Conservation (phyloP, 208 protist species). For the Trichomonas vaginalis region DNA sequence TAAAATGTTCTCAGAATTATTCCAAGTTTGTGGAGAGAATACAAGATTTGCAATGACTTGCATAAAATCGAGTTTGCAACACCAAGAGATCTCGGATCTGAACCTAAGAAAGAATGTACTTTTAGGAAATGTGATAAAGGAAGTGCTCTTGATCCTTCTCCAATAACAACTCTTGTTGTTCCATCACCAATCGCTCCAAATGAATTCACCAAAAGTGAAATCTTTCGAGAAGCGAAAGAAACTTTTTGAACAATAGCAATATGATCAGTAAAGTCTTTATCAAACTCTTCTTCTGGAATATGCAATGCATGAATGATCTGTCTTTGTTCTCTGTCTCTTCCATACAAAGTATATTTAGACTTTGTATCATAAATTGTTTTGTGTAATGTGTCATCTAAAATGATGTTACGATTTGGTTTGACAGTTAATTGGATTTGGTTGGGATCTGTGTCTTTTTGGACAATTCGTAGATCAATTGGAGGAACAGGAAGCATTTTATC, state of each 20-base stretch:
- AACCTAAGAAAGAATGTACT: background rate
- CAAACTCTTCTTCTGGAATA: background rate
- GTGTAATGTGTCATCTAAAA: background rate
- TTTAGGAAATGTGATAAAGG: background rate
- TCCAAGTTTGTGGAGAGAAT: background rate
- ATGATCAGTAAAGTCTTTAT: background rate
- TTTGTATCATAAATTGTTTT: background rate
- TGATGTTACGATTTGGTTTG: background rate
- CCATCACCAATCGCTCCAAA: background rate
- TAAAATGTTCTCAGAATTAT: background rate
- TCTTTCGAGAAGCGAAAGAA: background rate
- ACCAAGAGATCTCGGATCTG: background rate
- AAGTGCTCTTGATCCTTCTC: background rate
- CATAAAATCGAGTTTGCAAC: background rate
- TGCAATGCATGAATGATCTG: background rate
- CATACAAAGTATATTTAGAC: background rate
- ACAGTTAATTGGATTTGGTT: background rate
- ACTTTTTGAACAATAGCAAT: background rate
- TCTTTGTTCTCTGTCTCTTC: background rate
- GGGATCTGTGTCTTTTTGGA: too few species aligned
- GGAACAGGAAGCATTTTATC: conserved; percentile 8
- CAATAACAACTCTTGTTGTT: background rate
- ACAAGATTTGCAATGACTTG: background rate
- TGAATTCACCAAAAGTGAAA: background rate
- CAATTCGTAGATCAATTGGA: background rate